Conservation (phyloP, 208 protist genomes). For the Wallacemonas rigidus region DNA sequence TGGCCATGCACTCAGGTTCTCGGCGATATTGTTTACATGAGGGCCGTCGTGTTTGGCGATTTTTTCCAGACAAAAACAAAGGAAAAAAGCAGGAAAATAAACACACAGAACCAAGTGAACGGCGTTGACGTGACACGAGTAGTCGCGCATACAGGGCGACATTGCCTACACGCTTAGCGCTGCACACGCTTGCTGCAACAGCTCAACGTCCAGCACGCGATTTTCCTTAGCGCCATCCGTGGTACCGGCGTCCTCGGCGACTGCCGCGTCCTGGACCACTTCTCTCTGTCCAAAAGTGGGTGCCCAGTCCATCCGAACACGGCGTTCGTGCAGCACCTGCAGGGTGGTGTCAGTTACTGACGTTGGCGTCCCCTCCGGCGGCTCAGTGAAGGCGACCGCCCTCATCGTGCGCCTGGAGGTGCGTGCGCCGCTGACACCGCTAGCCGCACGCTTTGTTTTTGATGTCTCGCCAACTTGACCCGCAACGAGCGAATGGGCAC, state of each 20-base stretch:
- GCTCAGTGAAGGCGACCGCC: slow-evolving; percentile 2
- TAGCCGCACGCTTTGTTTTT: too few relatives aligned
- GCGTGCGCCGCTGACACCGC: too few relatives aligned
- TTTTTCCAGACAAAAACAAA: too few relatives aligned
- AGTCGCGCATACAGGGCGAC: background rate
- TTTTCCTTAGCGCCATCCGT: background rate
- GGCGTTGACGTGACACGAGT: too few relatives aligned
- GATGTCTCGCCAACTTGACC: too few relatives aligned
- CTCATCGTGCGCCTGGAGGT: background rate
- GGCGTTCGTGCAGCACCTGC: background rate
- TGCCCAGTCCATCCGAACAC: slow-evolving; percentile 9
- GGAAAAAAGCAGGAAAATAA: too few relatives aligned
- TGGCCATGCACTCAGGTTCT: too few relatives aligned
- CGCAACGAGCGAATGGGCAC: too few relatives aligned
- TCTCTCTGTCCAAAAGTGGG: background rate
- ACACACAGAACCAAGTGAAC: too few relatives aligned
- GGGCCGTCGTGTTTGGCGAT: background rate
- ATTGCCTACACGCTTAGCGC: slow-evolving; percentile 7
- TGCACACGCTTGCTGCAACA: slow-evolving; percentile 10
- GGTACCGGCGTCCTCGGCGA: background rate
- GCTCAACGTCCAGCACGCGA: slow-evolving; percentile 3
- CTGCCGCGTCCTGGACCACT: background rate
- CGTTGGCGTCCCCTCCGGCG: background rate
- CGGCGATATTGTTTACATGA: background rate
- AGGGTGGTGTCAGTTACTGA: background rate